Conservation (phyloP, 495 filamentous ascomycete genomes). For the Trichoderma parareesei region DNA sequence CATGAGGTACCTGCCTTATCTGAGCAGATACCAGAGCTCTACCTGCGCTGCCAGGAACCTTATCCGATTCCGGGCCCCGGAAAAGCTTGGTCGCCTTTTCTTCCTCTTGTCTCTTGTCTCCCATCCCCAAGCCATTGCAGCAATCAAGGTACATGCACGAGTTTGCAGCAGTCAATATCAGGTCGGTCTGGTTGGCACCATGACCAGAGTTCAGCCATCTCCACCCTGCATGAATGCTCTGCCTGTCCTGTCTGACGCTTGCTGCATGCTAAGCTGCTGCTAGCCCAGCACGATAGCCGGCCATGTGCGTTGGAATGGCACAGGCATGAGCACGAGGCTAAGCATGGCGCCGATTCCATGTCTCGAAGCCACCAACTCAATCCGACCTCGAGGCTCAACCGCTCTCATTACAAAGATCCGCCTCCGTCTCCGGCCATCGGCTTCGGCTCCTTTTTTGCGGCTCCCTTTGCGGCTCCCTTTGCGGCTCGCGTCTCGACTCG, state of each 20-base stretch:
- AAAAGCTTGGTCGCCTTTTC: not conserved
- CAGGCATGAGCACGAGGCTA: not conserved
- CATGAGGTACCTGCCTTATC: no score
- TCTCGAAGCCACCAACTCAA: no score
- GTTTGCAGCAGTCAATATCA: no score
- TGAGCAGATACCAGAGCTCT: not conserved
- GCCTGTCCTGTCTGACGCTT: not conserved
- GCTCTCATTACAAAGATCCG: no score
- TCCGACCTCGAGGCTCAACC: no score
- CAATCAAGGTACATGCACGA: no score
- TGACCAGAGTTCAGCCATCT: constrained; percentile 2
- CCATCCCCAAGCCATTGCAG: not conserved
- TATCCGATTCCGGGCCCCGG: constrained; percentile 5
- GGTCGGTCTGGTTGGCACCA: not conserved
- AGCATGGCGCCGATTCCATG: not conserved
- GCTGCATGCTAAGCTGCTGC: not conserved
- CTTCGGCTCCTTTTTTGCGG: not conserved
- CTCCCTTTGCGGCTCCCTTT: not conserved
- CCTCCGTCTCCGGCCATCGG: no score
- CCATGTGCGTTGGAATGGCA: no score
- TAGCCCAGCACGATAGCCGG: no score
- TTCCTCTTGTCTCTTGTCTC: not conserved
- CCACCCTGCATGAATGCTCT: constrained; percentile 1
- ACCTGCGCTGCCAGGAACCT: not conserved
- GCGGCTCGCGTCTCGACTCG: no score